Percentiles rank a stretch among this genome's conserved stretches.
Conservation (phyloP, 805 yeast genomes). For the Clavispora asparagi region DNA sequence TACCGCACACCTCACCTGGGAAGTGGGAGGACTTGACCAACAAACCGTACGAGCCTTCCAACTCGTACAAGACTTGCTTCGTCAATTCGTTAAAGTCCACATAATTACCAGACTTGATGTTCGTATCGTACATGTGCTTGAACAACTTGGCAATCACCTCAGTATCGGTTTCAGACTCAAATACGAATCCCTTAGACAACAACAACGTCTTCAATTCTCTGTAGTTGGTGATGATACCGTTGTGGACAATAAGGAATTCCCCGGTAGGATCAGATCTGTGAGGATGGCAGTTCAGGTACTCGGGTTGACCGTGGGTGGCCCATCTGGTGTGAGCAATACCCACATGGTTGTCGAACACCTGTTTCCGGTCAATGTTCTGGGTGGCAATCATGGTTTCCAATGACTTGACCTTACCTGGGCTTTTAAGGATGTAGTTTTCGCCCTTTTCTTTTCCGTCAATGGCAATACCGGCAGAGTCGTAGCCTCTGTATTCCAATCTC, state of each 20-base stretch:
- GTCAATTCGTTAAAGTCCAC: slow-evolving; percentile 89
- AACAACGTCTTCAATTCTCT: slow-evolving; percentile 84
- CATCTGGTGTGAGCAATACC: slow-evolving; percentile 99
- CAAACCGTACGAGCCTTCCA: slow-evolving; percentile 97
- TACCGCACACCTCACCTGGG: slow-evolving; percentile 94
- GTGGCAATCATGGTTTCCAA: slow-evolving; percentile 60
- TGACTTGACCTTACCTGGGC: slow-evolving; percentile 86
- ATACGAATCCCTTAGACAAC: slow-evolving; percentile 68
- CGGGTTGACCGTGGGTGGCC: slow-evolving; percentile 99
- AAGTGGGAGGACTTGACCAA: slow-evolving; percentile 86
- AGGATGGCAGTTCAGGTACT: slow-evolving; percentile 86
- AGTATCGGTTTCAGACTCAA: slow-evolving; percentile 93
- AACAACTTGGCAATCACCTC: slow-evolving; percentile 96
- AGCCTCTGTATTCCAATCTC: slow-evolving; percentile 95
- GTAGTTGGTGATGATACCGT: slow-evolving; percentile 96
- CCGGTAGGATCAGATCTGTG: slow-evolving; percentile 80
- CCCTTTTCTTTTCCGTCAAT: slow-evolving; percentile 81
- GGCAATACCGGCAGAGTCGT: slow-evolving; percentile 96
- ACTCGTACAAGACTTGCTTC: slow-evolving; percentile 84
- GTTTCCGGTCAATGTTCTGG: slow-evolving; percentile 50
- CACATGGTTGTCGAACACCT: slow-evolving; percentile 74
- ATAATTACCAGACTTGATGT: slow-evolving; percentile 64
- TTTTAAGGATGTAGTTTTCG: slow-evolving; percentile 69
- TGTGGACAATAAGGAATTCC: slow-evolving; percentile 91
- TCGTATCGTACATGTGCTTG: slow-evolving; percentile 82